Conservation (phyloP, 352 stramenopile genomes). For the Hyaloperonospora arabidopsidis region DNA sequence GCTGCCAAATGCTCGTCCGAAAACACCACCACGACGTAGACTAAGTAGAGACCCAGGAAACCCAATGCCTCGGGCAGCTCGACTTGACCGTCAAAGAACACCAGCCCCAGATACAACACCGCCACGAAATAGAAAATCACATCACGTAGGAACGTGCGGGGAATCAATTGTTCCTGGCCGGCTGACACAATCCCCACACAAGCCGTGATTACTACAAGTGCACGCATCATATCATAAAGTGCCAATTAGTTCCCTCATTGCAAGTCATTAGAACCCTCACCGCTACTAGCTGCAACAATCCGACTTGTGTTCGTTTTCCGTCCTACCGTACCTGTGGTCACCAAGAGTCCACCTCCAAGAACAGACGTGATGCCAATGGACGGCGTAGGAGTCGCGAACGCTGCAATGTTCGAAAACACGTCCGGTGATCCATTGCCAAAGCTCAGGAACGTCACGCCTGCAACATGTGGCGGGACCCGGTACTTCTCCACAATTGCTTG, state of each 20-base stretch:
- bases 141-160: conserved; percentile 65
- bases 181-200: conserved; percentile 62
- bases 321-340: conserved; percentile 37
- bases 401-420: conserved; percentile 75
- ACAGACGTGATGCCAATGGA: conserved; percentile 65
- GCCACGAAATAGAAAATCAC: conserved; percentile 67
- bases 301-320: too few relatives aligned
- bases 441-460: conserved; percentile 73
- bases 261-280: too few relatives aligned
- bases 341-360: conserved; percentile 56
- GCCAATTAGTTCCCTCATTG: background rate
- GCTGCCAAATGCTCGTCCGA: conserved; percentile 43
- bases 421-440: conserved; percentile 75
- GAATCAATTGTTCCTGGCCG: conserved; percentile 66
- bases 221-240: conserved; percentile 1
- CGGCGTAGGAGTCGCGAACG: conserved; percentile 52
- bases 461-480: conserved; percentile 60
- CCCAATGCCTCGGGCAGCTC: conserved; percentile 48
- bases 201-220: conserved; percentile 43
- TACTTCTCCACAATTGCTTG: conserved; percentile 77
- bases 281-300: too few relatives aligned
- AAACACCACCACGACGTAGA: conserved; percentile 54
- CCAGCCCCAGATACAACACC: conserved; percentile 57
- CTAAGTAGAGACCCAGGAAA: conserved; percentile 64
- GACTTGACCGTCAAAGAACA: conserved; percentile 71